A percentile compares a stretch with the other conserved stretches of the same genome.
These are phyloP conservation scores for Thalassiosira livingstoniorum DNA, from an alignment of 352 stramenopile species.

Conservation along the genomic window DNA sequence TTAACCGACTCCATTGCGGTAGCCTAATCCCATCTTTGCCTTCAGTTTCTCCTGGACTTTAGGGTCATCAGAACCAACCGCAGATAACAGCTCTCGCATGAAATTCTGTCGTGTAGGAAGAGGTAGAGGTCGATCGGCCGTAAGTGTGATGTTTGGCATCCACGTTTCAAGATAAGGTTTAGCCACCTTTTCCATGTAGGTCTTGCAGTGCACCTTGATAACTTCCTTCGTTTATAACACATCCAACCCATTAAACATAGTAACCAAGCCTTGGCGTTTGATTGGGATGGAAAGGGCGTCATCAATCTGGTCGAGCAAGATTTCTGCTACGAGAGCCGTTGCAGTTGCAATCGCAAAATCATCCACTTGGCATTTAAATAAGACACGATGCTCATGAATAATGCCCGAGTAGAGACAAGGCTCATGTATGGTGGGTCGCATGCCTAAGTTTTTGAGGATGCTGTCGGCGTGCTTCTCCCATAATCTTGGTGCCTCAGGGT, in stretches of 20 bases:
- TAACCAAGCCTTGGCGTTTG: constrained; percentile 32
- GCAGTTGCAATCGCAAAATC: constrained; percentile 53
- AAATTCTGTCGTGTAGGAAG: not conserved
- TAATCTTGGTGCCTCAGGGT: constrained; percentile 1
- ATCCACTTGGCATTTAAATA: constrained; percentile 59
- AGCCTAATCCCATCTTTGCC: no score
- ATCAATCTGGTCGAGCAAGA: constrained; percentile 20
- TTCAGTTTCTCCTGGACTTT: no score
- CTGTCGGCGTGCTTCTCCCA: constrained; percentile 52
- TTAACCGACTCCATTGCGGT: no score
- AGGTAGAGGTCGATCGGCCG: not conserved
- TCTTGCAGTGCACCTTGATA: constrained; percentile 42
- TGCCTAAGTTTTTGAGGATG: constrained; percentile 36
- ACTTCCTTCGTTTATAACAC: constrained; percentile 49
- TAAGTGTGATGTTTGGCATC: not conserved
- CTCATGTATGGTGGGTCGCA: constrained; percentile 57
- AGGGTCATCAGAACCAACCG: no score
- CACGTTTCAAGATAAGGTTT: constrained; percentile 3
- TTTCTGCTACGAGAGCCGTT: constrained; percentile 12
- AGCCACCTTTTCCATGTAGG: constrained; percentile 19
- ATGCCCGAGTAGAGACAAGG: constrained; percentile 38
- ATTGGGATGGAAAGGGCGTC: constrained; percentile 26
- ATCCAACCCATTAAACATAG: constrained; percentile 57
- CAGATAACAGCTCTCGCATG: no score
- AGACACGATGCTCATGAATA: constrained; percentile 34